Evolutionary conservation across 208 protist genomes (phyloP).

Genomic region (Trypanosoma lewisi): DNA sequence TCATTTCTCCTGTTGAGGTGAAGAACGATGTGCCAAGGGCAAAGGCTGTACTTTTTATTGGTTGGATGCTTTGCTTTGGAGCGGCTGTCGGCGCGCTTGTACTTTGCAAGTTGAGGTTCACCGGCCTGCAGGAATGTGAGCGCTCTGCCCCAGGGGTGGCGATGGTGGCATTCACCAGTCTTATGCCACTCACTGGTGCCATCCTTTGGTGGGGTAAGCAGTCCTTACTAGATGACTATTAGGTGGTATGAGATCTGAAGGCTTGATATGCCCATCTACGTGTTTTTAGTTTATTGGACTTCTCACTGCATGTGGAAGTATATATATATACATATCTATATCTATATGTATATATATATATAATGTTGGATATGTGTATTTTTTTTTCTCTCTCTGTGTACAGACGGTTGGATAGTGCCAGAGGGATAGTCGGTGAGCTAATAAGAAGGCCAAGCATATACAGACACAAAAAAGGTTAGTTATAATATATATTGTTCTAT

Average conservation of each 20-base stretch:
- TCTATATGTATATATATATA: no score
- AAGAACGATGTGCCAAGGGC: constrained; percentile 48
- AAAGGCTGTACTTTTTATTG: constrained; percentile 64
- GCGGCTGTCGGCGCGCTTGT: constrained; percentile 55
- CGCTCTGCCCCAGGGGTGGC: constrained; percentile 52
- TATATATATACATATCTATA: no score
- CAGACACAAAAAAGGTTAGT: not conserved
- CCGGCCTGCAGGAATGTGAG: constrained; percentile 37
- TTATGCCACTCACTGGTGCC: constrained; percentile 51
- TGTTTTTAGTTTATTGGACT: not conserved
- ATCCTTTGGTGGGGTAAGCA: constrained; percentile 69
- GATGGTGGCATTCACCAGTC: constrained; percentile 55
- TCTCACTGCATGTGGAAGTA: no score
- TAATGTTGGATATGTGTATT: no score
- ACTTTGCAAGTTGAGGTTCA: constrained; percentile 49
- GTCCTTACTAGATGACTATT: constrained; percentile 14
- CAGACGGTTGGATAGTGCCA: not conserved
- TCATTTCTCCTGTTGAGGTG: constrained; percentile 57
- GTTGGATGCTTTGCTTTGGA: constrained; percentile 68
- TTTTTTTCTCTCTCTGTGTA: not conserved
- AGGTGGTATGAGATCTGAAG: constrained; percentile 2
- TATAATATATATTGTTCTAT: no score
- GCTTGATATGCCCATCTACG: not conserved
- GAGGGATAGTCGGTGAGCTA: not conserved
- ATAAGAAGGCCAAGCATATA: not conserved